Base-by-base conservation (phyloP, 176 grass and related monocot genomes). In the Hyparrhenia diplandra region DNA sequence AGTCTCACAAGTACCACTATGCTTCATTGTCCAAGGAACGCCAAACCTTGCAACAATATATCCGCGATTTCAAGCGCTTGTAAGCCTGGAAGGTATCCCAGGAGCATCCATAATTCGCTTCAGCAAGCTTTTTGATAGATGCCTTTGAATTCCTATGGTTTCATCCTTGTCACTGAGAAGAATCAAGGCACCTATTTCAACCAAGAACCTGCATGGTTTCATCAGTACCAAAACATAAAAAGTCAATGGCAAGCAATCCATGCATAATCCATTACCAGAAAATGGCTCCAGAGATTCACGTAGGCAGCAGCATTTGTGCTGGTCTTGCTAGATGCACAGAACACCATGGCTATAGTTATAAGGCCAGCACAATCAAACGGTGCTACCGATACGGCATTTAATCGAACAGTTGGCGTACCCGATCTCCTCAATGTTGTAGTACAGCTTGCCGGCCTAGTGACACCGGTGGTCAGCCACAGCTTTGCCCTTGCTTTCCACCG, bases 371-470 rank as follows among this genome's bases (percentile, higher is more conserved):
- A 69, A 62, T 76, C 29, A 69, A 47, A 61, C 12, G 37, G 0
- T 17, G 47, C 1, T n/a, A 2, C 73, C 3, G 8, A 4, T 8
- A 28, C 6, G 18, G 51, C 37, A 85, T 88, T 88, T 71, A 13
- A 52, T 80, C 73, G 25, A 85, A 85, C 78, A 85, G 46, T 8
- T 78, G n/a, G 58, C 72, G 17, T 82, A 93, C 96, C 88, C 72
- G 41, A 91, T 93, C 94, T 98, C 92, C 88, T 95, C 92, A 21
- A 98, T 41, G 32, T 91, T 91, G 67, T 92, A 98, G 74, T 78
- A 91, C 12, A 98, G 88, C 62, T 91, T 93, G 78, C 68, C 75
- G 1, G 77, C 80, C 87, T 58, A 6, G 74, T 74, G 21, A 95
- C 62, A 25, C 92, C 88, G 2, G 92, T 93, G 71, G 86, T 93